Evolutionary conservation across 441 rosid species (phyloP).

Genomic region (Populus hybrid): DNA sequence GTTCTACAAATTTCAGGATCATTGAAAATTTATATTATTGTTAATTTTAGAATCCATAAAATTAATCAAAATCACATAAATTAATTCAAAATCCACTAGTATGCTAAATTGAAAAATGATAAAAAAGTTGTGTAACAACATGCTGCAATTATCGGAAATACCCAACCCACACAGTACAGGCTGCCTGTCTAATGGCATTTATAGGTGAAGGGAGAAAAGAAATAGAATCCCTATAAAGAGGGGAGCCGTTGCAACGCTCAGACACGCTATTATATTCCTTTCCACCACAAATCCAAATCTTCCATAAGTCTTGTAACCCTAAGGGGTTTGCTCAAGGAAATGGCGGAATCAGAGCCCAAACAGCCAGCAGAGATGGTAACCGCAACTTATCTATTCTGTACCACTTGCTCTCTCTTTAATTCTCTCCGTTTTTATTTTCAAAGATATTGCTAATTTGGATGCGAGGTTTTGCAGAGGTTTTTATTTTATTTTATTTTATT

Average conservation of each 20-base stretch:
- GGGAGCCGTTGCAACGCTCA: constrained; percentile 17
- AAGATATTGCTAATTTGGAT: background rate
- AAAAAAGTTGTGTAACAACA: no score
- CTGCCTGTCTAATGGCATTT: background rate
- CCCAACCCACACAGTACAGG: background rate
- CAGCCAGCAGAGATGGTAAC: constrained; percentile 28
- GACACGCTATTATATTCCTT: background rate
- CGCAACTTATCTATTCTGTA: background rate
- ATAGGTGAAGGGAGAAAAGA: background rate
- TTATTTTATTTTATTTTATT: background rate
- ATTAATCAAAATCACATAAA: no score
- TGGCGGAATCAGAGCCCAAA: constrained; percentile 44
- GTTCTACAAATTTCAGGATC: no score
- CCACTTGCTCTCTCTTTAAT: background rate
- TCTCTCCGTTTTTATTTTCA: background rate
- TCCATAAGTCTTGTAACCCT: background rate
- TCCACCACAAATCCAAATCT: background rate
- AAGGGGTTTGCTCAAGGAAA: background rate
- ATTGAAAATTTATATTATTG: no score
- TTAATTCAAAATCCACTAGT: no score
- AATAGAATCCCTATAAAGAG: constrained; percentile 10
- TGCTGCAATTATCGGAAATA: background rate
- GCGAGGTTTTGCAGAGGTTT: background rate
- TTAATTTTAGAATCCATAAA: no score
- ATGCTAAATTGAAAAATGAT: no score